Percentiles rank a stretch among this genome's conserved stretches.
phyloP scores from a whole-genome alignment of 2,329 filamentous ascomycete genomes.

The Pseudophaeomoniella oleicola region DNA sequence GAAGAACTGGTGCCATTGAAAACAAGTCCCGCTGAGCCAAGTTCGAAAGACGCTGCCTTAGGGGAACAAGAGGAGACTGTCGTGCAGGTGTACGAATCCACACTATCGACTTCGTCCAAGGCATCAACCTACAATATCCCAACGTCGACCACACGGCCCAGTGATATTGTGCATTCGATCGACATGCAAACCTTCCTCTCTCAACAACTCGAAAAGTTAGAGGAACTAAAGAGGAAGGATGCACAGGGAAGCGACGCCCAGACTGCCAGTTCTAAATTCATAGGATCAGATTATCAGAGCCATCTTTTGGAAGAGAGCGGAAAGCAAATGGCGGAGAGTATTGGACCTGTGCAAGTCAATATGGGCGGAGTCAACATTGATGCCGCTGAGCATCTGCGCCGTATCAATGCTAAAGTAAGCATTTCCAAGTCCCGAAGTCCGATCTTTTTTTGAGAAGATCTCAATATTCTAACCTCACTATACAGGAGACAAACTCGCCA shows the following conservation, averaged over 20 bases:
- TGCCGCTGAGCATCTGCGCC: constrained; percentile 80
- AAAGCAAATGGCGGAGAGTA: constrained; percentile 54
- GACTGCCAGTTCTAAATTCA: constrained; percentile 2
- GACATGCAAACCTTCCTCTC: constrained; percentile 67
- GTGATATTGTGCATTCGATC: constrained; percentile 31
- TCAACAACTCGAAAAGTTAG: constrained; percentile 61
- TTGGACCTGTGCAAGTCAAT: constrained; percentile 92
- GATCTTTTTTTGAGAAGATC: too few species aligned
- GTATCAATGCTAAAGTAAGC: too few species aligned
- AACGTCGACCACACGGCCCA: constrained; percentile 11
- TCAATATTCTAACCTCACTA: too few species aligned
- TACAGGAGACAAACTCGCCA: constrained; percentile 30
- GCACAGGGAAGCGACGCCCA: constrained; percentile 20
- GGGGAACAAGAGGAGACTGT: constrained; percentile 4
- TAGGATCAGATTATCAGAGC: constrained; percentile 1
- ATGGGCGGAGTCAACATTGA: constrained; percentile 96
- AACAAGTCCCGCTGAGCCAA: constrained; percentile 13
- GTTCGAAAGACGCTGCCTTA: constrained; percentile 6
- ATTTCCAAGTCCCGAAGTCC: too few species aligned
- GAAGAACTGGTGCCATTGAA: constrained; percentile 15
- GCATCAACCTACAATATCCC: constrained; percentile 3
- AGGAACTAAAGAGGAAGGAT: constrained; percentile 46
- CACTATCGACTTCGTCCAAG: constrained; percentile 4
- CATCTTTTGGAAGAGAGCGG: constrained; percentile 14
- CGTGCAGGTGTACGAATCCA: constrained; percentile 8